A percentile compares a stretch with the other conserved stretches of the same genome.
phyloP scores from a whole-genome alignment of 2,329 filamentous ascomycete species.

The Microcyclosporella mali region DNA sequence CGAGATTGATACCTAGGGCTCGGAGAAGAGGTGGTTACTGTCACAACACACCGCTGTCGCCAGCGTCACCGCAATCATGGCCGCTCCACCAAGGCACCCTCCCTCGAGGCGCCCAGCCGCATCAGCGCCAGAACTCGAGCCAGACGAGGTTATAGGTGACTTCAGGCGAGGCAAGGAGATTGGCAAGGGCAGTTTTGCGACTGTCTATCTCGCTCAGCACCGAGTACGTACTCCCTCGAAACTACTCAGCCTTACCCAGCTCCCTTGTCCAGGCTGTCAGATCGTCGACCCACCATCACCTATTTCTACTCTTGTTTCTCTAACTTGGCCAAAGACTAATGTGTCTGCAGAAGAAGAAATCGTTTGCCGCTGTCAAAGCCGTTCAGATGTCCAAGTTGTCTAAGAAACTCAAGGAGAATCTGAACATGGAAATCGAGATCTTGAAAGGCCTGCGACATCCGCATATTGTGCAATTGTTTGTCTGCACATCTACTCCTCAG shows the following conservation, averaged over 20 bases:
- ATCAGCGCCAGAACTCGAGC: conserved; percentile 29
- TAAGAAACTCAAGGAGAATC: conserved; percentile 92
- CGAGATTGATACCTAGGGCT: conserved; percentile 11
- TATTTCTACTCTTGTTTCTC: neutral
- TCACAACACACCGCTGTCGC: conserved; percentile 3
- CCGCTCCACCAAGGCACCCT: conserved; percentile 21
- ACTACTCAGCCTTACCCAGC: neutral
- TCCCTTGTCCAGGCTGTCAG: neutral
- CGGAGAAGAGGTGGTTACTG: conserved; percentile 10
- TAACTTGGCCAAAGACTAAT: conserved; percentile 10
- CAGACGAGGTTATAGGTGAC: conserved; percentile 55
- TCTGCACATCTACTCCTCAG: conserved; percentile 78
- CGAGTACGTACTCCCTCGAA: conserved; percentile 18
- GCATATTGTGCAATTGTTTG: conserved; percentile 92
- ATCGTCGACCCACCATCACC: neutral
- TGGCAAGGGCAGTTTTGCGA: conserved; percentile 95
- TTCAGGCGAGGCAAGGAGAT: conserved; percentile 84
- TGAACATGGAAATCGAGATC: conserved; percentile 92
- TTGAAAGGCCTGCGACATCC: conserved; percentile 90
- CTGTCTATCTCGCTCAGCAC: conserved; percentile 60
- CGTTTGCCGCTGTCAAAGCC: conserved; percentile 90
- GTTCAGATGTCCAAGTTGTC: conserved; percentile 87
- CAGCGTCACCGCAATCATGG: conserved; percentile 19
- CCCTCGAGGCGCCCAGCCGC: conserved; percentile 32
- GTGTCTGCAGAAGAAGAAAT: conserved; percentile 60